These are phyloP conservation scores for Pseudopyricularia javanii DNA, from an alignment of 2,329 filamentous ascomycete genomes.

Conservation along the genomic window DNA sequence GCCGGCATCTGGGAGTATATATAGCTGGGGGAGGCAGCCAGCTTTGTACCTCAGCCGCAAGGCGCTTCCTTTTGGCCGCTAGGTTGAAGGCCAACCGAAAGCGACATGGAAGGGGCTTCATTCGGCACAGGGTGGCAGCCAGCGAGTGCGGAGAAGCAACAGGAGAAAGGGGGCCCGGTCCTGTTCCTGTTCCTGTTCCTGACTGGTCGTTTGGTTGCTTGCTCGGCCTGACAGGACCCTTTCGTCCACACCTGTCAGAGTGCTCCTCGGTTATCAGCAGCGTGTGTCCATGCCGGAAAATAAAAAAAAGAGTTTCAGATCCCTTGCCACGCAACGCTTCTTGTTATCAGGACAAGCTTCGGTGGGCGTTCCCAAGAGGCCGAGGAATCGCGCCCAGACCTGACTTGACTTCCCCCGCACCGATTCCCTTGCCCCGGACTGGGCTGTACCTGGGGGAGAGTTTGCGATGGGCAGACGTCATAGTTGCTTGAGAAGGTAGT, in stretches of 20 bases:
- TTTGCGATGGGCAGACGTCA: too few relatives aligned
- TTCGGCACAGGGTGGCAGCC: not conserved
- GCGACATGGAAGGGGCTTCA: not conserved
- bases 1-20: not conserved
- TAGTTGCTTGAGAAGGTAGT: too few relatives aligned
- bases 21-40: not conserved
- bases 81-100: not conserved
- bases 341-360: not conserved
- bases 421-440: not conserved
- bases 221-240: not conserved
- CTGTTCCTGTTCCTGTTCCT: not conserved
- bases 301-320: too few relatives aligned
- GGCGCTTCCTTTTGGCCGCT: slow-evolving; percentile 1
- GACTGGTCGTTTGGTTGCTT: too few relatives aligned
- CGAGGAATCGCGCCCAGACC: not conserved
- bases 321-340: not conserved
- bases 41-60: slow-evolving; percentile 4
- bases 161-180: too few relatives aligned
- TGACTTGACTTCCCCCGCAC: not conserved
- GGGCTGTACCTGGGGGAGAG: not conserved
- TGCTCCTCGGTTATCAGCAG: not conserved
- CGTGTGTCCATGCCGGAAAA: too few relatives aligned
- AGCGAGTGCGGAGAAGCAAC: not conserved
- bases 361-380: not conserved
- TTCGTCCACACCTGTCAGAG: not conserved